These are phyloP conservation scores for Naumovozyma baii DNA, from an alignment of 805 yeast species.

Conservation along the genomic window DNA sequence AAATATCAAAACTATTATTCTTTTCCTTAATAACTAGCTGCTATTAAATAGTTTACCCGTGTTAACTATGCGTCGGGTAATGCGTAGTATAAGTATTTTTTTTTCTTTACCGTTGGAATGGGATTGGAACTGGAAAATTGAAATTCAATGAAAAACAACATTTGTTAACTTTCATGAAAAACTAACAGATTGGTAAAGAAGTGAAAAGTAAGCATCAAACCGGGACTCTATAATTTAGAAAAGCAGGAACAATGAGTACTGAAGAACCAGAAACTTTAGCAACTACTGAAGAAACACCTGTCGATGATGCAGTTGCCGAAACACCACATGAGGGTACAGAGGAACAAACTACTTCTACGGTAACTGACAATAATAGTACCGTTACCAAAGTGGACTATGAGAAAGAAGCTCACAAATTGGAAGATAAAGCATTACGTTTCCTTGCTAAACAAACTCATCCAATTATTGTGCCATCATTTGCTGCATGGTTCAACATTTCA, in stretches of 20 bases:
- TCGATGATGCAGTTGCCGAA: background rate
- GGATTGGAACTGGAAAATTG: too few species aligned
- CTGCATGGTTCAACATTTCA: constrained; percentile 74
- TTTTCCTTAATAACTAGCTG: too few species aligned
- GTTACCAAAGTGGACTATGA: constrained; percentile 19
- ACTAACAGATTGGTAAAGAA: too few species aligned
- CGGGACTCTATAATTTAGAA: too few species aligned
- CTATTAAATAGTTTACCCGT: too few species aligned
- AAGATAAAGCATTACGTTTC: constrained; percentile 28
- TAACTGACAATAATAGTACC: constrained; percentile 9
- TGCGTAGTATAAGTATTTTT: too few species aligned
- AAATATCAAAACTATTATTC: too few species aligned
- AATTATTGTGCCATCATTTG: constrained; percentile 76
- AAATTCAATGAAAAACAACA: too few species aligned
- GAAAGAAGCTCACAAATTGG: constrained; percentile 29
- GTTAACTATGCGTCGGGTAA: too few species aligned
- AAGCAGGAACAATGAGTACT: background rate
- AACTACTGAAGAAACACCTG: background rate
- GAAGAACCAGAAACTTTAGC: background rate
- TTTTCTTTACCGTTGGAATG: too few species aligned
- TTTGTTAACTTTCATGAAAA: too few species aligned
- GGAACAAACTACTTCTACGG: constrained; percentile 9
- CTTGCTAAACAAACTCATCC: constrained; percentile 61
- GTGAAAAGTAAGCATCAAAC: too few species aligned
- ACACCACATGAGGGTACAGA: constrained; percentile 1